Percentiles rank a stretch among this genome's conserved stretches.
Evolutionary conservation across 345 rosid genomes (phyloP).

Genomic region (Schrenkiella parvula): DNA sequence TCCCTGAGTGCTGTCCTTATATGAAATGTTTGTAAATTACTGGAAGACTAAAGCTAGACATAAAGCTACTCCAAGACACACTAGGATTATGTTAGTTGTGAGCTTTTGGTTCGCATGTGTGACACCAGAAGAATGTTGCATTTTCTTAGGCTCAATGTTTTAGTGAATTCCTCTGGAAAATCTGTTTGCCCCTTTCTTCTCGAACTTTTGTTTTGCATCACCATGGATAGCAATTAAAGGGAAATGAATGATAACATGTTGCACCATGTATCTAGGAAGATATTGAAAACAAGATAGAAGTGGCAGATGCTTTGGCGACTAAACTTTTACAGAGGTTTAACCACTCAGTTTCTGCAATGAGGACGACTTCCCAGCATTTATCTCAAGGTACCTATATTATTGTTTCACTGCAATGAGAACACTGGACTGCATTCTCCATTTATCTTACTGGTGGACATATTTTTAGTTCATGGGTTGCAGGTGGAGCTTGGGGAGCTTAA

Average conservation of each 20-base stretch:
- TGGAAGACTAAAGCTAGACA: neutral
- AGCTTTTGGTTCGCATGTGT: neutral
- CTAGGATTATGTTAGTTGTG: neutral
- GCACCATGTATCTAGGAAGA: constrained; percentile 59
- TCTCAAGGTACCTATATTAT: constrained; percentile 54
- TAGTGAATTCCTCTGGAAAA: neutral
- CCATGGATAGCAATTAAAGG: neutral
- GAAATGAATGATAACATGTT: constrained; percentile 1
- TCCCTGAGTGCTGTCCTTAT: neutral
- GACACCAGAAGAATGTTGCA: neutral
- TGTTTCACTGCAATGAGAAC: neutral
- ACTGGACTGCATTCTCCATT: neutral
- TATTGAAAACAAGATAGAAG: constrained; percentile 87
- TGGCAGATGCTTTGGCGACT: constrained; percentile 83
- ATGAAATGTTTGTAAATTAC: neutral
- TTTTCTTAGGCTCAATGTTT: neutral
- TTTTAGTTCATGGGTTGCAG: constrained; percentile 74
- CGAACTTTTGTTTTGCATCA: neutral
- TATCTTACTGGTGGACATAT: neutral
- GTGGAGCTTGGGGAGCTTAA: constrained; percentile 90
- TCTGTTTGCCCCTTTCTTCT: neutral
- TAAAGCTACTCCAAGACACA: neutral
- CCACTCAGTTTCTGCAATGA: constrained; percentile 70
- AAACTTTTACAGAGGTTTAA: constrained; percentile 82
- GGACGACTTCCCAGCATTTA: constrained; percentile 68